Base-by-base conservation (phyloP, 805 yeast genomes). In the Wickerhamiella nectarea region DNA sequence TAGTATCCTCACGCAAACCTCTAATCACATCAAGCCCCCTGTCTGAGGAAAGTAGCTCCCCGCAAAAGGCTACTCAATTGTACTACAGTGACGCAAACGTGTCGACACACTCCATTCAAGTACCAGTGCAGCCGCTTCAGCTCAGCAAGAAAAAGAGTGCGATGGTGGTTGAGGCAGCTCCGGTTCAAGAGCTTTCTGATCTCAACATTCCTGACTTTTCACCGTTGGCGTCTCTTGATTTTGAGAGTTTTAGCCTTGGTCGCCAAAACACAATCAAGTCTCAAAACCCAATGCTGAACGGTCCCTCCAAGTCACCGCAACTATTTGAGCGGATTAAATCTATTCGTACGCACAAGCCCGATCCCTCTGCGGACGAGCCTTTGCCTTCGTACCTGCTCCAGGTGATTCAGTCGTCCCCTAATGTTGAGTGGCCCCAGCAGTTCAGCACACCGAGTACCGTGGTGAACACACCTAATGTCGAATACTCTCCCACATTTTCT, bases 321-420 rank as follows among this genome's bases (percentile, higher is more conserved):
- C 43, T 53, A 19, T 41, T 53, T 22, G 50, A 52, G 44, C 38
- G 58, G 9, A 47, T 54, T 25, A 41, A 50, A 5, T 50, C 57
- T 5, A 42, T 52, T 10, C 50, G 58, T 26, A 43, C 44, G n/a
- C 43, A 48, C 15, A n/a, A 38, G 35, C 43, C 36, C 4, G 44
- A 41, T 12, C 39, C 38, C 10, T 21, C 34, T 14, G 44, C 39
- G 18, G 41, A 42, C 17, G 51, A 46, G 33, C 49, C 49, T 3
- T 43, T 54, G 7, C 54, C 56, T 4, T 48, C 53, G 19, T 45
- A 49, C 20, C 43, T 52, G 17, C 46, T 52, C 10, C 39, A 48
- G 33, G 48, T 54, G 48, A 50, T 54, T 19, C 52, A 50, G 8
- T 53, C 47, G 25, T 49, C 52, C 3, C 51, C 56, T 3, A 52